Evolutionary conservation across 306 rosid species (phyloP), one percentile per base, ranked within the genome.

Genomic region (Vachellia pachyceras): DNA sequence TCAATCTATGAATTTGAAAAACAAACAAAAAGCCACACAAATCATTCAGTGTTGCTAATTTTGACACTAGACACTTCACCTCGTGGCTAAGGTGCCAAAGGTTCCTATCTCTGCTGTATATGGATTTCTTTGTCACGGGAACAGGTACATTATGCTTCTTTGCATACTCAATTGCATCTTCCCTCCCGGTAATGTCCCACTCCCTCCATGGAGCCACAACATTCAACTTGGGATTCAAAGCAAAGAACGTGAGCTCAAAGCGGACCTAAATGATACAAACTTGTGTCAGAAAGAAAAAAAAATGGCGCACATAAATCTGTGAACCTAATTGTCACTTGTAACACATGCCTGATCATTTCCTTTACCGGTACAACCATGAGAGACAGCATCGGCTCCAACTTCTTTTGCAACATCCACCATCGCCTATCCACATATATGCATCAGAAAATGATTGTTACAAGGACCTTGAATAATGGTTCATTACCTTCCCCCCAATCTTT

Each of bases 191-290:
- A 80, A 95, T 91, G 70, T 84, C 97, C 99, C 99, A 95, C 82
- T 93, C 99, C 87, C 99, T 93, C 97, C 97, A 95, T 69, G 99
- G 99, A 83, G 97, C 99, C 73, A 95, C 99, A 55, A 95, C 97
- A 37, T 90, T 91, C 40, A 95, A 90, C 84, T 89, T 89, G 76
- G 99, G 99, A 87, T 93, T 90, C 58, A 95, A 87, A 64, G 99
- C 97, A 72, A 95, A 93, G 90, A 95, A 92, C 11, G 99, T 89
- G 76, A 93, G 88, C 97, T 95, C 99, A 89, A 95, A 95, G 7
- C 97, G 95, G 75, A 95, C 97, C 97, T 94, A 75, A 52, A 78
- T 44, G 65, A 77, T 46, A 22, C 17, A 83, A 23, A 47, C 77
- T 40, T 44, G 69, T n/a, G 68, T 87, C 72, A 87, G 79, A 78